phyloP scores from a whole-genome alignment of 1,284 basidiomycete species.

The Mrakiaceae sp. region DNA sequence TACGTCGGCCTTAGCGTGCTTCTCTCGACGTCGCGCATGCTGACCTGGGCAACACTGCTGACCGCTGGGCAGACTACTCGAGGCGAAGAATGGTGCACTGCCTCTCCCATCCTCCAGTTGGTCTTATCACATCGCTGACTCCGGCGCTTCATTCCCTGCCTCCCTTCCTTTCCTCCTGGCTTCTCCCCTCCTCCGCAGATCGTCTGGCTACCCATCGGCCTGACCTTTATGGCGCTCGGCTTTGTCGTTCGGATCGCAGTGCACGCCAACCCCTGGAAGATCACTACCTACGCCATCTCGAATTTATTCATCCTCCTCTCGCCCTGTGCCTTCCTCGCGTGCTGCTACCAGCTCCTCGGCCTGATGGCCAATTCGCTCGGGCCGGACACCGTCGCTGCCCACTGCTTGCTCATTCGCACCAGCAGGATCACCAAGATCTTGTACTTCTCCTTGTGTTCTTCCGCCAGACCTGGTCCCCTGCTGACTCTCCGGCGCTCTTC shows the following conservation, averaged over 20 bases:
- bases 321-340: neutral
- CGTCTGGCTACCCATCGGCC: neutral
- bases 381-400: neutral
- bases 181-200: neutral
- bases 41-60: too few relatives aligned
- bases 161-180: neutral
- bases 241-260: neutral
- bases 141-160: neutral
- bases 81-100: too few relatives aligned
- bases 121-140: too few relatives aligned
- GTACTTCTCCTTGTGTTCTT: neutral
- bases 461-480: too few relatives aligned
- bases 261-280: neutral
- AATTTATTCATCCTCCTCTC: neutral
- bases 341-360: neutral
- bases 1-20: neutral
- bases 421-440: conserved; percentile 1
- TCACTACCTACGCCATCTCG: neutral
- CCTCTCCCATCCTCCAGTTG: too few relatives aligned
- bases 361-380: conserved; percentile 1
- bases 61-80: too few relatives aligned
- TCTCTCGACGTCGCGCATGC: neutral
- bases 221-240: neutral
- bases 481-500: neutral
- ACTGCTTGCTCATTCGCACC: neutral